Conservation (phyloP, 306 rosid genomes). For the cucumber (Cucumis sativus) region DNA sequence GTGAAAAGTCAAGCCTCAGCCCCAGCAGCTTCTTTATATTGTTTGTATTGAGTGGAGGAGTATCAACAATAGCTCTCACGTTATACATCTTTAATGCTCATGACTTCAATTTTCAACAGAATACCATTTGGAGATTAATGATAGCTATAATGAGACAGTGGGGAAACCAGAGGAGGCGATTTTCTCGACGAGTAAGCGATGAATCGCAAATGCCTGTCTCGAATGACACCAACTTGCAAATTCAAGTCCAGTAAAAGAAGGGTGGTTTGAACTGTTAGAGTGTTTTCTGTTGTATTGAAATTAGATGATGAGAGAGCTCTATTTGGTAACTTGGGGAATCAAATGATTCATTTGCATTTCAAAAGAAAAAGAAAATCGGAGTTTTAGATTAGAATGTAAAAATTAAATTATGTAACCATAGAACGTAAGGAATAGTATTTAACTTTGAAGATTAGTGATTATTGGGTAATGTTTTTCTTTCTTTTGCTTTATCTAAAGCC, state of each 20-base stretch:
- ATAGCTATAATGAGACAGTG: conserved; percentile 13
- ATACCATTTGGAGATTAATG: conserved; percentile 11
- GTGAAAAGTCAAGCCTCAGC: conserved; percentile 21
- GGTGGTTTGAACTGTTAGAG: not conserved
- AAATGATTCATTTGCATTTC: not conserved
- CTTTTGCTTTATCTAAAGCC: not conserved
- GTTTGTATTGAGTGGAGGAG: conserved; percentile 23
- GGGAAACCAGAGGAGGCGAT: conserved; percentile 7
- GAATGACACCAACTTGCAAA: not conserved
- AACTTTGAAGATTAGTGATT: not conserved
- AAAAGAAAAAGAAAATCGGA: not conserved
- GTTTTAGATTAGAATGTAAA: not conserved
- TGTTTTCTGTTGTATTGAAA: not conserved
- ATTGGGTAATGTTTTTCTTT: not conserved
- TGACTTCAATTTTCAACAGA: not conserved
- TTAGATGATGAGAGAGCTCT: not conserved
- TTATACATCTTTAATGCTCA: conserved; percentile 8
- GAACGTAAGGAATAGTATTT: not conserved
- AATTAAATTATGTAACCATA: not conserved
- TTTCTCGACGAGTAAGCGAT: conserved; percentile 19
- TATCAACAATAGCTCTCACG: conserved; percentile 29
- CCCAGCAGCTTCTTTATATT: conserved; percentile 25
- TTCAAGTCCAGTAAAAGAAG: not conserved
- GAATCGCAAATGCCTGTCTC: not conserved
- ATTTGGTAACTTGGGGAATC: not conserved